Evolutionary conservation across 352 stramenopile species (phyloP).

Genomic region (Thraustotheca clavata): DNA sequence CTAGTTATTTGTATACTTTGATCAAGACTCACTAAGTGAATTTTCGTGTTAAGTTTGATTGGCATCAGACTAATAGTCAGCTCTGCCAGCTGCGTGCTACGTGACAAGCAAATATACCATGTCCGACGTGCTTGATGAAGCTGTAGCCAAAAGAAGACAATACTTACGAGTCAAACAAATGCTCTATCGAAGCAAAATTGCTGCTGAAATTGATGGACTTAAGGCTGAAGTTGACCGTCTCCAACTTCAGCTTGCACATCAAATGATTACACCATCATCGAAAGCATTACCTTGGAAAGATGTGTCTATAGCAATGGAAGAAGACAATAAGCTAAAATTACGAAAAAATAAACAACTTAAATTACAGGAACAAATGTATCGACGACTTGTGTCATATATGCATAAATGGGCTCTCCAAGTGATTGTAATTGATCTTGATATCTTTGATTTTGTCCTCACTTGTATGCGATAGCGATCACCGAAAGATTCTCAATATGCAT

Average conservation of each 20-base stretch:
- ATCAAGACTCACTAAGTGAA: no score
- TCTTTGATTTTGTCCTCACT: background rate
- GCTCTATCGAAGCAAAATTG: conserved; percentile 4
- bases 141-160: conserved; percentile 2
- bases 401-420: background rate
- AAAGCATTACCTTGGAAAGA: conserved; percentile 11
- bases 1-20: no score
- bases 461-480: background rate
- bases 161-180: conserved; percentile 19
- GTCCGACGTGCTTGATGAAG: background rate
- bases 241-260: conserved; percentile 1
- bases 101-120: background rate
- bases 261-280: background rate
- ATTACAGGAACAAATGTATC: background rate
- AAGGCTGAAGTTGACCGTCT: background rate
- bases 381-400: background rate
- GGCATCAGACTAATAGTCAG: no score
- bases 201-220: background rate
- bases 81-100: background rate
- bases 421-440: background rate
- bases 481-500: background rate
- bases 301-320: background rate
- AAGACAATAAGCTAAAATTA: background rate
- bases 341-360: background rate
- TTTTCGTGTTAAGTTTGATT: background rate